Evolutionary conservation across 2,329 filamentous ascomycete genomes (phyloP).

Genomic region (Hypomyces perniciosus): DNA sequence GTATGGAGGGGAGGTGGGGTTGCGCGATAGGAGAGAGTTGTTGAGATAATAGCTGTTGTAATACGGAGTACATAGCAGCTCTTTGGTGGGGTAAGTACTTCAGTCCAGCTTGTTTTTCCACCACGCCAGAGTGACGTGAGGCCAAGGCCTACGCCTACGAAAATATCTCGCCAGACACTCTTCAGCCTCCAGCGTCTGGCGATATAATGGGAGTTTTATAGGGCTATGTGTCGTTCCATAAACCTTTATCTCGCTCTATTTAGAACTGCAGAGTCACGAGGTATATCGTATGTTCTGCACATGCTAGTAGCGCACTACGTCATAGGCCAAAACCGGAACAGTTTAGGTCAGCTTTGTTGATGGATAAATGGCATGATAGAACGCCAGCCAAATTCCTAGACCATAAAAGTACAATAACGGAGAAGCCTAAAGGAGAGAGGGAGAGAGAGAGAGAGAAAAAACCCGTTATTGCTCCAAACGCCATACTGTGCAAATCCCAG

Average conservation of each 20-base stretch:
- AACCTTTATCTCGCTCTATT: too few relatives aligned
- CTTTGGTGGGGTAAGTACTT: neutral
- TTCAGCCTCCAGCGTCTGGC: neutral
- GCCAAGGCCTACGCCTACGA: neutral
- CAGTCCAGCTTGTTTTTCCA: neutral
- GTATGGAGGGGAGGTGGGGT: constrained; percentile 17
- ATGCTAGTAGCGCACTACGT: too few relatives aligned
- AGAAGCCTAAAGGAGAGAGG: neutral
- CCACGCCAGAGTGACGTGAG: constrained; percentile 13
- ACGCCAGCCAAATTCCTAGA: too few relatives aligned
- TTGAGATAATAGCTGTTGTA: constrained; percentile 7
- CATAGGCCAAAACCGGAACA: too few relatives aligned
- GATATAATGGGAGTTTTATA: neutral
- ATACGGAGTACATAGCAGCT: neutral
- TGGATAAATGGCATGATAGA: neutral
- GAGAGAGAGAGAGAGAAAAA: neutral
- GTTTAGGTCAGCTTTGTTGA: neutral
- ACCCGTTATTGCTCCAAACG: constrained; percentile 6
- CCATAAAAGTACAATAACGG: neutral
- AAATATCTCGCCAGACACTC: neutral
- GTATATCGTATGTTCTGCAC: too few relatives aligned
- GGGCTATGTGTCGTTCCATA: neutral
- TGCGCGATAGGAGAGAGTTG: neutral
- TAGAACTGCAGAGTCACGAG: too few relatives aligned
- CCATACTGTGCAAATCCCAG: constrained; percentile 11